Evolutionary conservation across 2,329 filamentous ascomycete genomes (phyloP), one percentile per base, ranked within the genome.

Genomic region (Colletotrichum sp.): DNA sequence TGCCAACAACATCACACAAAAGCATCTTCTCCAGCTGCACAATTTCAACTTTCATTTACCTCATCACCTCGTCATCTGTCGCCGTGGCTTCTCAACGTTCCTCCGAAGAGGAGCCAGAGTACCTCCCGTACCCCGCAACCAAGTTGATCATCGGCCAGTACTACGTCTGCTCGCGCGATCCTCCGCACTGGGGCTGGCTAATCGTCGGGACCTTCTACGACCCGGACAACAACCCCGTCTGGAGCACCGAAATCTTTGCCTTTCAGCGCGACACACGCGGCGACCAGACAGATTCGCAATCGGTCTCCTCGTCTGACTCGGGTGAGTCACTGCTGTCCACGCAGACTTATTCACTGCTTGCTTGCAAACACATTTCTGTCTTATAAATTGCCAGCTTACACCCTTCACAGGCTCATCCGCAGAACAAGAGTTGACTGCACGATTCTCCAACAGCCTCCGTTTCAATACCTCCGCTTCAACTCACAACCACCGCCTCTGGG

Each of bases 191-290:
- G 86, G 87, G 85, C 19, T 89, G 85, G 84, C 83, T 90, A 63
- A 82, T 88, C 27, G 82, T 88, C 16, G 88, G 84, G 0, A 85
- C 85, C 1, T 90, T 89, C 69, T 89, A 87, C 80, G 87, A 90
- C 81, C 70, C 77, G 2, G 71, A 84, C 12, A 84, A 85, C 57
- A 81, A 80, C 39, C 79, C 84, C 6, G 74, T 90, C 52, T 90
- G 88, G 87, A 88, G 87, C 61, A 86, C 83, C 1, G 84, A 89
- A 79, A 71, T 88, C 25, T 86, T 90, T 55, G 68, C 66, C 4
- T 57, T 55, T 8, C 71, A 77, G 30, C 71, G 57, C 11, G 71
- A 72, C 52, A 59, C 61, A 2, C 59, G 71, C 30, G 36, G 52
- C 8, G 39, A 65, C 6, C 44, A 59, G 12, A 22, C 28, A 25